phyloP scores from a whole-genome alignment of 2,329 filamentous ascomycete genomes.

The Alternaria arborescens region DNA sequence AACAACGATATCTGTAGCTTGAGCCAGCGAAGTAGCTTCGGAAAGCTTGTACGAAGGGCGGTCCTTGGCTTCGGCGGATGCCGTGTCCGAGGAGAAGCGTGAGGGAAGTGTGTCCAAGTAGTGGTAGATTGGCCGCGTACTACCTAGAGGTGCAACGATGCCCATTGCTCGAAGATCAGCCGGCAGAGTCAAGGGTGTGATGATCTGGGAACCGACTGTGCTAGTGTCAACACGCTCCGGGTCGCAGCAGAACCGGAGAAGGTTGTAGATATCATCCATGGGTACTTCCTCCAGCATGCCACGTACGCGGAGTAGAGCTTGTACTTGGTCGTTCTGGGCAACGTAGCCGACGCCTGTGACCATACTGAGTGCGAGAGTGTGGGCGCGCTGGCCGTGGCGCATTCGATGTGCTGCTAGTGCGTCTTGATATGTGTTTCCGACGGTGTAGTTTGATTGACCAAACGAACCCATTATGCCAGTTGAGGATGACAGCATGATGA shows the following conservation, averaged over 20 bases:
- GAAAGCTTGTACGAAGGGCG: constrained; percentile 12
- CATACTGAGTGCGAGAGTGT: constrained; percentile 29
- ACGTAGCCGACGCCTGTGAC: constrained; percentile 25
- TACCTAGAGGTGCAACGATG: constrained; percentile 26
- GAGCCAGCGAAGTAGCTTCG: constrained; percentile 13
- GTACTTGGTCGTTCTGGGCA: constrained; percentile 23
- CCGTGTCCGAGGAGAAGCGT: constrained; percentile 7
- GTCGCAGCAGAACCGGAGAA: constrained; percentile 31
- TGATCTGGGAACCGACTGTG: constrained; percentile 22
- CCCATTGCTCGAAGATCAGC: constrained; percentile 25
- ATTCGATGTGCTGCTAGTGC: constrained; percentile 33
- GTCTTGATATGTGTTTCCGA: constrained; percentile 38
- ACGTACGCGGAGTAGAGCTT: constrained; percentile 15
- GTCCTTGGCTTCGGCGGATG: constrained; percentile 13
- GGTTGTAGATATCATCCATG: constrained; percentile 27
- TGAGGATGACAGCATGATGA: constrained; percentile 33
- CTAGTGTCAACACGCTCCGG: constrained; percentile 9
- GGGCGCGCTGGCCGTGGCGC: constrained; percentile 20
- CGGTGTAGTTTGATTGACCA: constrained; percentile 37
- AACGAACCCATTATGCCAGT: constrained; percentile 31
- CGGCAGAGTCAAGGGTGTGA: constrained; percentile 26
- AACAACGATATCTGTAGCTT: constrained; percentile 20
- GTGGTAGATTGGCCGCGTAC: constrained; percentile 21
- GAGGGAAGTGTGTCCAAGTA: constrained; percentile 18
- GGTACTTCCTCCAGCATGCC: constrained; percentile 24